phyloP scores from a whole-genome alignment of 495 filamentous ascomycete species.

The Aspergillus diversus region DNA sequence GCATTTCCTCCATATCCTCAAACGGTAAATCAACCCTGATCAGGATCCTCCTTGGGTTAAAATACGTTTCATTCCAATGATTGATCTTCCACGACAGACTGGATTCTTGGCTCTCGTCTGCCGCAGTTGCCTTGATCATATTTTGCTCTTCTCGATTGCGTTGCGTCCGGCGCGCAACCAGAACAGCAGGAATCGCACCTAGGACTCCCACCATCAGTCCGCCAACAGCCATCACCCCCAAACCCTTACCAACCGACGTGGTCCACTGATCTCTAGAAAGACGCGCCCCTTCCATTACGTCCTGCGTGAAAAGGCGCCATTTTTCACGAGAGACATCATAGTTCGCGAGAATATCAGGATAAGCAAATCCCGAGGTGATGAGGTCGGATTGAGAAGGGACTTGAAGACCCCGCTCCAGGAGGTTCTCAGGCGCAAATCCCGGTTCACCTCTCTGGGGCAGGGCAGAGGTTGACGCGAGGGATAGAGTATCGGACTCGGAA shows the following conservation, averaged over 20 bases:
- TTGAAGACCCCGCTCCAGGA: slow-evolving; percentile 36
- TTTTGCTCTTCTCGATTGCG: slow-evolving; percentile 35
- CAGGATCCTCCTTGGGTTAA: slow-evolving; percentile 36
- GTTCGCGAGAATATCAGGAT: slow-evolving; percentile 30
- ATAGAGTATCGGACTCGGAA: background rate
- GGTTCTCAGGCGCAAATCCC: slow-evolving; percentile 21
- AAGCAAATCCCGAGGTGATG: slow-evolving; percentile 40
- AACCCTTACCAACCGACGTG: slow-evolving; percentile 36
- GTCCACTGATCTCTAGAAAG: slow-evolving; percentile 40
- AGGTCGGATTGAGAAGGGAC: slow-evolving; percentile 34
- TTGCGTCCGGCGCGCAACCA: slow-evolving; percentile 25
- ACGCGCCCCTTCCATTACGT: slow-evolving; percentile 35
- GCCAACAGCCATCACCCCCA: slow-evolving; percentile 38
- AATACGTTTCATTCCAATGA: slow-evolving; percentile 40
- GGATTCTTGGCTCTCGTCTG: slow-evolving; percentile 1
- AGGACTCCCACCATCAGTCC: slow-evolving; percentile 41
- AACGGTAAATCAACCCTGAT: slow-evolving; percentile 43
- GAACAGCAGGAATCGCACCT: slow-evolving; percentile 36
- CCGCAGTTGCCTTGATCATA: slow-evolving; percentile 28
- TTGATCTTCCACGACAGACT: slow-evolving; percentile 31
- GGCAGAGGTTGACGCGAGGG: background rate
- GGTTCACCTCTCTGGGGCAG: background rate
- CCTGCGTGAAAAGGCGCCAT: slow-evolving; percentile 37
- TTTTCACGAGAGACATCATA: slow-evolving; percentile 30
- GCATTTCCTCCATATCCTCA: slow-evolving; percentile 32